phyloP scores from a whole-genome alignment of 495 filamentous ascomycete species.

The Penicillium taxi region DNA sequence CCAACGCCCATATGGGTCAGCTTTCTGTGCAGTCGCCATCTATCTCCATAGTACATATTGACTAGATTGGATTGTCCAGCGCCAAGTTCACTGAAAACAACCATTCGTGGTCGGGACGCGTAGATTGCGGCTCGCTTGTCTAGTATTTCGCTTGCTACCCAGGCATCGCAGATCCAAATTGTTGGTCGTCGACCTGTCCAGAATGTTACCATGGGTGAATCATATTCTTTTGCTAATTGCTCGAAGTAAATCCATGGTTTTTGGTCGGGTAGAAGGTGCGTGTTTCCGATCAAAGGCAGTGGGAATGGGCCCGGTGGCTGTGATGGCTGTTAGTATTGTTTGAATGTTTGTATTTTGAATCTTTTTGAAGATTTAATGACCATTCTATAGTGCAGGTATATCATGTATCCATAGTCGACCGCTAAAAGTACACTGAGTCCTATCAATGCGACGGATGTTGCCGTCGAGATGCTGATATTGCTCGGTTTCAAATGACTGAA shows the following conservation, averaged over 20 bases:
- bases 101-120: slow-evolving; percentile 21
- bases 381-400: slow-evolving; percentile 12
- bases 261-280: slow-evolving; percentile 47
- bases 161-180: slow-evolving; percentile 59
- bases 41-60: slow-evolving; percentile 52
- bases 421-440: background rate
- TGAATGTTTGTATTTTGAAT: background rate
- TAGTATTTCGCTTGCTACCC: slow-evolving; percentile 49
- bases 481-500: background rate
- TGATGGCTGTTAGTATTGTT: slow-evolving; percentile 34
- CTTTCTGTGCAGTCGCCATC: slow-evolving; percentile 55
- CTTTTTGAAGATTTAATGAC: background rate
- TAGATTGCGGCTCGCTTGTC: slow-evolving; percentile 22
- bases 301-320: slow-evolving; percentile 47
- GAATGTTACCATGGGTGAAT: slow-evolving; percentile 40
- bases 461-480: background rate
- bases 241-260: slow-evolving; percentile 63
- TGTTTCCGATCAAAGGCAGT: slow-evolving; percentile 44
- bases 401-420: slow-evolving; percentile 10
- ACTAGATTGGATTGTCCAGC: slow-evolving; percentile 51
- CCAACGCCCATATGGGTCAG: slow-evolving; percentile 54
- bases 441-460: background rate
- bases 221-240: slow-evolving; percentile 43
- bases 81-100: slow-evolving; percentile 34
- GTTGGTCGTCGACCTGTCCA: slow-evolving; percentile 57